These are phyloP conservation scores for Syzygium oleosum DNA, from an alignment of 345 rosid species.

Conservation along the genomic window DNA sequence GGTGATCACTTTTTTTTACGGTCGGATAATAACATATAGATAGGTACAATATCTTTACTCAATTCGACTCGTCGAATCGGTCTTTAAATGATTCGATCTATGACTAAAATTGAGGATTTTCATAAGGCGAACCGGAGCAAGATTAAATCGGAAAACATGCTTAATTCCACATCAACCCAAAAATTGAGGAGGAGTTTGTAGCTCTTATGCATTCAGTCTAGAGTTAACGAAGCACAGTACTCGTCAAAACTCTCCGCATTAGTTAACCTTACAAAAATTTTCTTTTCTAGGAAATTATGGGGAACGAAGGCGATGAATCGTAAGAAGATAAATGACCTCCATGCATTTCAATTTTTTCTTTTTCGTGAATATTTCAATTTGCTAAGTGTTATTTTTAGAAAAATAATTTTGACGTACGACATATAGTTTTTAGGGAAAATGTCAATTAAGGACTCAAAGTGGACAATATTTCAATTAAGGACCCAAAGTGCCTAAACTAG, in stretches of 20 bases:
- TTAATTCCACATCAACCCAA: not conserved
- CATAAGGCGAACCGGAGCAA: not conserved
- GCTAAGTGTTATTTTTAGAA: not conserved
- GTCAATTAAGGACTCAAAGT: too few relatives aligned
- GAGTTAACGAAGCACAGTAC: not conserved
- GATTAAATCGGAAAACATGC: not conserved
- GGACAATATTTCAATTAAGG: too few relatives aligned
- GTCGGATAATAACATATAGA: not conserved
- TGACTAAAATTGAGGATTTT: not conserved
- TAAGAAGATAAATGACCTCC: not conserved
- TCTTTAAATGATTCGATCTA: not conserved
- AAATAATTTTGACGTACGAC: not conserved
- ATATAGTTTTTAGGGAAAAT: rapidly evolving
- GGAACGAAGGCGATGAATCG: not conserved
- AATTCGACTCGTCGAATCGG: rapidly evolving
- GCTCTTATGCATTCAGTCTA: not conserved
- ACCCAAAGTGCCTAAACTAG: too few relatives aligned
- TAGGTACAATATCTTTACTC: rapidly evolving
- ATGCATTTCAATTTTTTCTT: not conserved
- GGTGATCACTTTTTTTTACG: not conserved
- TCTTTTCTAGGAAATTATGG: not conserved
- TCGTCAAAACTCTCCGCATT: not conserved
- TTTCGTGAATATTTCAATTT: not conserved
- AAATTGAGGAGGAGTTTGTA: not conserved
- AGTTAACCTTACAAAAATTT: not conserved